phyloP scores from a whole-genome alignment of 352 stramenopile genomes.

The Phytophthora pini region DNA sequence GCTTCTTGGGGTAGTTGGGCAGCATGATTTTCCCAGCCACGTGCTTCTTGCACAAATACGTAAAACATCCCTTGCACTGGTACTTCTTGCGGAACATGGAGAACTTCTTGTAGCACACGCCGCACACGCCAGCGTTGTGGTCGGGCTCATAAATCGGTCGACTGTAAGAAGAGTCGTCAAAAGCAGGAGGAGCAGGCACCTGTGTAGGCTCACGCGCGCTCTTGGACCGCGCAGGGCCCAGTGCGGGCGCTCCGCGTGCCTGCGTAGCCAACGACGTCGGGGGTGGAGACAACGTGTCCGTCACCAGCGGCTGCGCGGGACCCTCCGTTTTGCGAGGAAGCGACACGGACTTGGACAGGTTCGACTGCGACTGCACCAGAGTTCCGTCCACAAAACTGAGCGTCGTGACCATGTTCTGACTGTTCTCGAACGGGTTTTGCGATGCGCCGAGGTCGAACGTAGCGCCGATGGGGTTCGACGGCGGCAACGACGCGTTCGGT shows the following conservation, averaged over 20 bases:
- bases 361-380: constrained; percentile 46
- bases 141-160: constrained; percentile 51
- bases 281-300: constrained; percentile 29
- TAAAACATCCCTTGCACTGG: constrained; percentile 84
- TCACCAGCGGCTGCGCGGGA: constrained; percentile 20
- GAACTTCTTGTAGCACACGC: constrained; percentile 89
- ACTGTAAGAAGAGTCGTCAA: constrained; percentile 38
- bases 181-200: constrained; percentile 1
- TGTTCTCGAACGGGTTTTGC: constrained; percentile 46
- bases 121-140: constrained; percentile 70
- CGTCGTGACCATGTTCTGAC: constrained; percentile 48
- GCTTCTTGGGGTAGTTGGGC: constrained; percentile 68
- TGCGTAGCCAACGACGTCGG: constrained; percentile 22
- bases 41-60: constrained; percentile 82
- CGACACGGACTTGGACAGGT: constrained; percentile 31
- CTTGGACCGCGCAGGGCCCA: constrained; percentile 29
- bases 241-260: constrained; percentile 6
- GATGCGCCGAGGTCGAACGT: constrained; percentile 36
- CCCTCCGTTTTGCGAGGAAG: constrained; percentile 24
- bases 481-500: constrained; percentile 37
- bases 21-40: constrained; percentile 77
- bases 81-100: constrained; percentile 89
- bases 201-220: constrained; percentile 21
- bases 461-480: constrained; percentile 33
- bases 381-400: constrained; percentile 49